Evolutionary conservation across 2,329 filamentous ascomycete genomes (phyloP), one percentile per base, ranked within the genome.

Genomic region (Colletotrichum sp.): DNA sequence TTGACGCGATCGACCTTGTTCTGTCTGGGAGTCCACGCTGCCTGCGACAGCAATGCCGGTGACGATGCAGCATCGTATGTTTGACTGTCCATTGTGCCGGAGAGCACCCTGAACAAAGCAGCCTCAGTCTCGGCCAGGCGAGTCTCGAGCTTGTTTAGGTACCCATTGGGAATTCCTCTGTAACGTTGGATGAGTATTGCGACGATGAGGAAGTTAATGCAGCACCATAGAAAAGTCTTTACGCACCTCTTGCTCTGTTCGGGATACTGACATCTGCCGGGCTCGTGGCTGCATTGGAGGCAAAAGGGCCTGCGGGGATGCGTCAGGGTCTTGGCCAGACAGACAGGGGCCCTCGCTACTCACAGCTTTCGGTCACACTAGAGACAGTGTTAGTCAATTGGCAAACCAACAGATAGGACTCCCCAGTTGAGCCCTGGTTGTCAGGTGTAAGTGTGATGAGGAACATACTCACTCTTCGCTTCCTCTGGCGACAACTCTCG

Each of bases 141-240:
- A 4, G 82, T 80, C 68, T 87, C 85, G 5, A 87, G 65, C 21
- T 81, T 81, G 5, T 81, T 84, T 7, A 86, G 82, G 56, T 86
- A 87, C 0, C 85, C 85, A 13, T 82, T 79, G 0, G 82, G 86
- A 43, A 83, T 81, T 34, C 81, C 83, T 64, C 83, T 85, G 7
- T 48, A 13, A 8, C 4, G 12, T 28, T 48, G 3, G 14, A 4
- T 2, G 7, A 55, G 28, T 16, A 30, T 24, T 21, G 34, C 26
- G 7, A 69, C 13, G 5, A 56, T 4, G 48, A 36, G 78, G 3
- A 77, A 75, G 62, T 32, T 3, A 76, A n/a, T 21, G 43, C 43
- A 52, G 2, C 43, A 58, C 5, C 12, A 12, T 6, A 21, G 26
- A 55, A 24, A 12, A 8, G 2, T 18, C 0, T 9, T 4, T 21